Evolutionary conservation across 2,329 filamentous ascomycete genomes (phyloP).

Genomic region (Sclerotinia glacialis): DNA sequence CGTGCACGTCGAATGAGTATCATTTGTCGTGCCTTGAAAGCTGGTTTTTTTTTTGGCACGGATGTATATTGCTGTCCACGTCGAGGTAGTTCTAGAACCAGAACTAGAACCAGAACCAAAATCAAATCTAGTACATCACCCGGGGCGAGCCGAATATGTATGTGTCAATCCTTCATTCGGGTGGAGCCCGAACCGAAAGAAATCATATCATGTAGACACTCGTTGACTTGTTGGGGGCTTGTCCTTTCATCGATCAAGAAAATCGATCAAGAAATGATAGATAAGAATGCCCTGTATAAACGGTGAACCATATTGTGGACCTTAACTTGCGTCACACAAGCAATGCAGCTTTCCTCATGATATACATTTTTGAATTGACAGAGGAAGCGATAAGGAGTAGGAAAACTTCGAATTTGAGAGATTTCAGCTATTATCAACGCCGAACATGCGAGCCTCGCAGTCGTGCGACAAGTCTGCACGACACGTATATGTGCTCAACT

Average conservation of each 20-base stretch:
- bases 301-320: not conserved
- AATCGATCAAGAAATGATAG: constrained; percentile 7
- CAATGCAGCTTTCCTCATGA: not conserved
- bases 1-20: not conserved
- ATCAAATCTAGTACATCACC: not conserved
- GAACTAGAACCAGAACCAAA: not conserved
- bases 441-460: not conserved
- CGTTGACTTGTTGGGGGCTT: not conserved
- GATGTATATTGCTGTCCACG: not conserved
- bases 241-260: not conserved
- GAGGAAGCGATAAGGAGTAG: not conserved
- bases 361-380: not conserved
- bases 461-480: not conserved
- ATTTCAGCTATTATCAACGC: not conserved
- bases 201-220: constrained; percentile 1
- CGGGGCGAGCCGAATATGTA: not conserved
- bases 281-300: not conserved
- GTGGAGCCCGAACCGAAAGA: not conserved
- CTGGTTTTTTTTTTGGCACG: not conserved
- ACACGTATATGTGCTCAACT: constrained; percentile 6
- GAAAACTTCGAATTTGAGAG: not conserved
- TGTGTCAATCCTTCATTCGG: not conserved
- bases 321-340: not conserved
- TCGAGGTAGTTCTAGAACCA: constrained; percentile 1
- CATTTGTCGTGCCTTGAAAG: not conserved